Conservation (phyloP, 164 flowering plant genomes). For the Amborella trichopoda region DNA sequence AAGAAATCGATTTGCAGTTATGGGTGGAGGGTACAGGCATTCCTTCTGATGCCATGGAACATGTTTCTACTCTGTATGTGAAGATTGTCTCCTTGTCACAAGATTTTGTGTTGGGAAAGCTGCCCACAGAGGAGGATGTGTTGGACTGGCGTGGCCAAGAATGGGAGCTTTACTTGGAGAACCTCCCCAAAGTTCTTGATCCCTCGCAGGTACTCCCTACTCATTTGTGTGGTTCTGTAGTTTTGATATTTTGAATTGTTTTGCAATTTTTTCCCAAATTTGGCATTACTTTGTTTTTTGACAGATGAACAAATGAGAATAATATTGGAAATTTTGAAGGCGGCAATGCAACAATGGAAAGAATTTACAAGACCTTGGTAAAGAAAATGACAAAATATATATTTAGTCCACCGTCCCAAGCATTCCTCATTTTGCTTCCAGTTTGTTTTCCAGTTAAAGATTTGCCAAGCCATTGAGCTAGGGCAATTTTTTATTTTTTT, state of each 20-base stretch:
- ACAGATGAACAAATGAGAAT: too few relatives aligned
- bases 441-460: too few relatives aligned
- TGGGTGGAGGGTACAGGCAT: constrained; percentile 94
- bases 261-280: too few relatives aligned
- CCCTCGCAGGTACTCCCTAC: constrained; percentile 64
- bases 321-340: too few relatives aligned
- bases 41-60: constrained; percentile 89
- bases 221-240: not conserved
- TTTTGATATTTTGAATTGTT: too few relatives aligned
- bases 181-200: constrained; percentile 56
- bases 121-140: constrained; percentile 87
- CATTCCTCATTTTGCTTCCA: too few relatives aligned
- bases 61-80: constrained; percentile 59
- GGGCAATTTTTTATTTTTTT: not conserved
- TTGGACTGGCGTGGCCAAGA: constrained; percentile 86
- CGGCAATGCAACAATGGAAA: too few relatives aligned
- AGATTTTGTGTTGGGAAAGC: constrained; percentile 71
- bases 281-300: too few relatives aligned
- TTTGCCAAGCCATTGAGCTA: not conserved
- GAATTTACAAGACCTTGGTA: too few relatives aligned
- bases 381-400: too few relatives aligned
- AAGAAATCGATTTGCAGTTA: constrained; percentile 43
- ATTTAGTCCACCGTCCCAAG: too few relatives aligned
- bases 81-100: constrained; percentile 68
- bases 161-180: constrained; percentile 91